A percentile compares a stretch with the other conserved stretches of the same genome.
phyloP scores from a whole-genome alignment of 2,329 filamentous ascomycete species.

The Huntiella omanensis region DNA sequence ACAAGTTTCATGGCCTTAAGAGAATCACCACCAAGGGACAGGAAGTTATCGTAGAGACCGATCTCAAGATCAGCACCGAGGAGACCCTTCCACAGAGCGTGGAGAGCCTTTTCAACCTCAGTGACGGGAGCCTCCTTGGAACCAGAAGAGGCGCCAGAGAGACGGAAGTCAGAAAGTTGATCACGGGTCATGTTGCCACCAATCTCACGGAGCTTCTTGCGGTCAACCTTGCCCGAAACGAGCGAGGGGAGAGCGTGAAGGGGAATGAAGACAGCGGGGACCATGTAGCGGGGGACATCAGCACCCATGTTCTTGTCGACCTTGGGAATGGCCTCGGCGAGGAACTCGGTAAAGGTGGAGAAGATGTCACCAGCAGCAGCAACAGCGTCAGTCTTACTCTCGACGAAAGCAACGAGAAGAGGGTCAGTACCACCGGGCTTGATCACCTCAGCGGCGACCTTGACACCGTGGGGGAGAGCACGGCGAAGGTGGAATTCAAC shows the following conservation, averaged over 20 bases:
- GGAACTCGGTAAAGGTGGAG: slow-evolving; percentile 18
- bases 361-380: slow-evolving; percentile 13
- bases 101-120: slow-evolving; percentile 20
- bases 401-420: slow-evolving; percentile 27
- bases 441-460: slow-evolving; percentile 30
- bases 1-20: slow-evolving; percentile 33
- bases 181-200: slow-evolving; percentile 22
- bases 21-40: slow-evolving; percentile 31
- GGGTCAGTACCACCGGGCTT: slow-evolving; percentile 25
- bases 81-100: slow-evolving; percentile 21
- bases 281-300: slow-evolving; percentile 27
- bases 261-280: slow-evolving; percentile 28
- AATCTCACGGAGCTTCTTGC: slow-evolving; percentile 28
- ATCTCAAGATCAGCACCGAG: slow-evolving; percentile 20
- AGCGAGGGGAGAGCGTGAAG: slow-evolving; percentile 26
- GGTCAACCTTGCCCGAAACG: slow-evolving; percentile 30
- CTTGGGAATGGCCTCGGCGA: slow-evolving; percentile 16
- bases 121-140: slow-evolving; percentile 21
- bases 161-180: slow-evolving; percentile 11
- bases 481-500: slow-evolving; percentile 30
- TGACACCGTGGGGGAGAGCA: slow-evolving; percentile 24
- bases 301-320: slow-evolving; percentile 19
- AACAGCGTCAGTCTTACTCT: slow-evolving; percentile 17
- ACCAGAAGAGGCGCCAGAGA: slow-evolving; percentile 13
- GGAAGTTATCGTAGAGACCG: slow-evolving; percentile 25